Conservation (phyloP, 768 basidiomycete species). For the Rubroboletus pulcherrimus region DNA sequence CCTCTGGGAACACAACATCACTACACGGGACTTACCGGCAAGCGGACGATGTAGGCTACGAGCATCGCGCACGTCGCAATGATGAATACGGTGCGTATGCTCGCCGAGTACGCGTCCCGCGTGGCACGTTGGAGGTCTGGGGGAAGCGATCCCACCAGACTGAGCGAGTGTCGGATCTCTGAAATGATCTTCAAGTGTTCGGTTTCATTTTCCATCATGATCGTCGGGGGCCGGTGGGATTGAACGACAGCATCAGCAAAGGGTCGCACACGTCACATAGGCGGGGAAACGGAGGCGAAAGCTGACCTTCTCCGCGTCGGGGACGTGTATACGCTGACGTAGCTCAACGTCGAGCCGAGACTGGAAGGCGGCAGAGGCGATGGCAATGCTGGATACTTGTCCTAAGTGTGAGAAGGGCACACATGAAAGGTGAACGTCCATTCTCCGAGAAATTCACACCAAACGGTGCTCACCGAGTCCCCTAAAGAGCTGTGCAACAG, state of each 20-base stretch:
- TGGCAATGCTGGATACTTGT: conserved; percentile 11
- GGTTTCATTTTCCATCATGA: not conserved
- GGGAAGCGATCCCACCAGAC: conserved; percentile 10
- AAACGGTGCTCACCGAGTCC: conserved; percentile 3
- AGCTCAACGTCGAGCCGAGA: conserved; percentile 12
- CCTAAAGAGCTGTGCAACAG: conserved; percentile 10
- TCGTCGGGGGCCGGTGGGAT: not conserved
- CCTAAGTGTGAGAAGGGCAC: not conserved
- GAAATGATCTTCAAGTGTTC: conserved; percentile 1
- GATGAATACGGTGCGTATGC: conserved; percentile 9
- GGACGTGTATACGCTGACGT: conserved; percentile 4
- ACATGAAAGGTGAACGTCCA: not conserved
- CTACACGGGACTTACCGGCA: conserved; percentile 1
- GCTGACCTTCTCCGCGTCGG: conserved; percentile 10
- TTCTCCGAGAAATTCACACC: not conserved
- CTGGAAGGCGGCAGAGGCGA: conserved; percentile 16
- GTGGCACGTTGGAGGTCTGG: conserved; percentile 9
- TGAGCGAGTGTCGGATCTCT: conserved; percentile 12
- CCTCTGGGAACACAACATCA: not conserved
- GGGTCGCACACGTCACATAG: too few species aligned
- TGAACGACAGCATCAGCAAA: not conserved
- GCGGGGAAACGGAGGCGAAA: not conserved
- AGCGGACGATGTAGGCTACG: conserved; percentile 1
- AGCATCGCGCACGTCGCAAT: conserved; percentile 4
- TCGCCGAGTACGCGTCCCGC: conserved; percentile 6